phyloP scores from a whole-genome alignment of 345 rosid species.

The Eutrema heterophyllum region DNA sequence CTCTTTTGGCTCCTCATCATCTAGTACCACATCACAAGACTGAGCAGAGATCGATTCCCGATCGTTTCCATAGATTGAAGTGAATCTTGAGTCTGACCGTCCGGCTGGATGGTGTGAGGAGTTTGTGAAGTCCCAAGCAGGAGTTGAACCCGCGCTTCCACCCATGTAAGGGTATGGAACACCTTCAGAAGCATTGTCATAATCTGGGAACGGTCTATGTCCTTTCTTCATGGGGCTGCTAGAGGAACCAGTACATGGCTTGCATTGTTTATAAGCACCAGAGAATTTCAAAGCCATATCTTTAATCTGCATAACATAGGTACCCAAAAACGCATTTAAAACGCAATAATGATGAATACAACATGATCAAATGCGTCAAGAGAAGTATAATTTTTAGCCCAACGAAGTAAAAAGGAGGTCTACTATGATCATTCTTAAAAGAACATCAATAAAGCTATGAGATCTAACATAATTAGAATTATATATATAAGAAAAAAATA shows the following conservation, averaged over 20 bases:
- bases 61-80: constrained; percentile 41
- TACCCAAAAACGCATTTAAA: neutral
- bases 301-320: constrained; percentile 58
- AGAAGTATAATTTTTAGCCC: neutral
- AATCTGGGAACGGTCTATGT: constrained; percentile 56
- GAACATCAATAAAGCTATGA: constrained; percentile 11
- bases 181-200: constrained; percentile 71
- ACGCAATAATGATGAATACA: neutral
- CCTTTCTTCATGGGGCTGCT: constrained; percentile 65
- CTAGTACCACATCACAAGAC: constrained; percentile 67
- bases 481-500: neutral
- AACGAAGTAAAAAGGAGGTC: constrained; percentile 1
- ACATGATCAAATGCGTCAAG: constrained; percentile 7
- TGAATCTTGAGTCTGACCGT: constrained; percentile 50
- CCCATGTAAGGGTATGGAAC: constrained; percentile 68
- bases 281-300: constrained; percentile 90
- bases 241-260: constrained; percentile 76
- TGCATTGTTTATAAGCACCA: constrained; percentile 78
- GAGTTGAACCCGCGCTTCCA: constrained; percentile 81
- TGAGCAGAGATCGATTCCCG: constrained; percentile 53
- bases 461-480: constrained; percentile 9
- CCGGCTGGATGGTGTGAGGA: constrained; percentile 36
- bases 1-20: constrained; percentile 82
- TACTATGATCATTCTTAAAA: constrained; percentile 8
- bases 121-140: constrained; percentile 89